Percentiles rank a stretch among this genome's conserved stretches.
These are phyloP conservation scores for Talaromyces pinophilus DNA, from an alignment of 2,329 filamentous ascomycete species.

Conservation along the genomic window DNA sequence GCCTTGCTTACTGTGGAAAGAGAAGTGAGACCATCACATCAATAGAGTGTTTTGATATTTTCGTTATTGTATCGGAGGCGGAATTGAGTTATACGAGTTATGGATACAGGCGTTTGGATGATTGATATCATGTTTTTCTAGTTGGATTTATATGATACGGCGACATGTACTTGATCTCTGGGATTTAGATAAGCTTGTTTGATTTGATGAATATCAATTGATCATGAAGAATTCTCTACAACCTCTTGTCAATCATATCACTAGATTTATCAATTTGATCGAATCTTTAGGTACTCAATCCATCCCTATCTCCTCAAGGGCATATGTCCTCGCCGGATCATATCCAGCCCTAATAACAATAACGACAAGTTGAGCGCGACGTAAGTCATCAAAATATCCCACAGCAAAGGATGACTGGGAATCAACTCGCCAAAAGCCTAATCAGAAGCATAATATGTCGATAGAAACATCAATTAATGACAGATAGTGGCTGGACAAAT, in stretches of 20 bases:
- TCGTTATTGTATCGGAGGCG: background rate
- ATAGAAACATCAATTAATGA: too few species aligned
- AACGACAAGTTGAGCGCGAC: too few species aligned
- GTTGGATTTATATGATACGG: background rate
- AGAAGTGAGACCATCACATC: conserved; percentile 25
- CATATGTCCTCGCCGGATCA: too few species aligned
- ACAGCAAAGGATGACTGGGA: too few species aligned
- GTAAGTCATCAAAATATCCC: too few species aligned
- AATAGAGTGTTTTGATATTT: background rate
- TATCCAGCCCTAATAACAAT: too few species aligned
- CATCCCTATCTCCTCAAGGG: too few species aligned
- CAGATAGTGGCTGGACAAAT: too few species aligned
- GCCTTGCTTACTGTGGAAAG: conserved; percentile 28
- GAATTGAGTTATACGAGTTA: background rate
- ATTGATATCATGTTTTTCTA: background rate
- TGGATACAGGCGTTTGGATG: conserved; percentile 7
- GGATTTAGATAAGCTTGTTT: background rate
- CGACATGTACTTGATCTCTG: background rate
- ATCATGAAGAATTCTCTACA: background rate
- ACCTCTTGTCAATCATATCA: background rate
- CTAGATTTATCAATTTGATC: background rate
- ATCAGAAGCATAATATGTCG: too few species aligned
- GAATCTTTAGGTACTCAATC: too few species aligned
- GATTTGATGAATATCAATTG: background rate
- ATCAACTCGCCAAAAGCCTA: too few species aligned